Evolutionary conservation across 352 stramenopile genomes (phyloP).

Genomic region (Aphanomyces astaci): DNA sequence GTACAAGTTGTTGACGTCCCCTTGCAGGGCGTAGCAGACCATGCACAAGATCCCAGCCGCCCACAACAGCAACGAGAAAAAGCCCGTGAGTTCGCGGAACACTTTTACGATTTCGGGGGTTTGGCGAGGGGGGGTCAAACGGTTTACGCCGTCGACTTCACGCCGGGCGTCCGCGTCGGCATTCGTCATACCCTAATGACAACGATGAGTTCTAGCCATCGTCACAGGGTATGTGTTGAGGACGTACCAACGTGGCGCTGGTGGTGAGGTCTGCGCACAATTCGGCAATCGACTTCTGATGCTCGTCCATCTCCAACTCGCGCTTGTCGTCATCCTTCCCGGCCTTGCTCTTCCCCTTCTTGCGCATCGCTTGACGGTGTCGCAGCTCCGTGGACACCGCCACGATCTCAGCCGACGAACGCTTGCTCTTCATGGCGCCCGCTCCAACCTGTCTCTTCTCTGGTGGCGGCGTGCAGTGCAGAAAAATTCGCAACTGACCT

Average conservation of each 20-base stretch:
- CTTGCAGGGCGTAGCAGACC: slow-evolving; percentile 44
- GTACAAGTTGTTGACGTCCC: slow-evolving; percentile 41
- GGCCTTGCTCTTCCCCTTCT: slow-evolving; percentile 47
- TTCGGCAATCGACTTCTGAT: slow-evolving; percentile 62
- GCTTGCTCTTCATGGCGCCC: background rate
- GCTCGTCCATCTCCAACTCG: slow-evolving; percentile 74
- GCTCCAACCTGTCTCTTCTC: background rate
- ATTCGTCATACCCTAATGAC: slow-evolving; percentile 45
- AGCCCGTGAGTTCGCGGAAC: slow-evolving; percentile 46
- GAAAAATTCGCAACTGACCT: background rate
- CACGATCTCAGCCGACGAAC: slow-evolving; percentile 75
- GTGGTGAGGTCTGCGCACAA: slow-evolving; percentile 56
- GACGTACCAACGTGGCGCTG: slow-evolving; percentile 42
- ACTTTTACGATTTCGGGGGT: slow-evolving; percentile 46
- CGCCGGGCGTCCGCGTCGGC: slow-evolving; percentile 49
- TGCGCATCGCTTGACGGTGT: slow-evolving; percentile 48
- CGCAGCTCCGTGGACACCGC: slow-evolving; percentile 73
- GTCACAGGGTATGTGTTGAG: background rate
- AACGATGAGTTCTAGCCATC: background rate
- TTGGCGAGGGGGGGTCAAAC: slow-evolving; percentile 49
- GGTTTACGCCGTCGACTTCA: slow-evolving; percentile 53
- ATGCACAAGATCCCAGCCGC: slow-evolving; percentile 44
- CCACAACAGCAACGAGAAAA: slow-evolving; percentile 51
- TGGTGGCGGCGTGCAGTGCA: background rate
- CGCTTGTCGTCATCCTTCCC: slow-evolving; percentile 58